These are phyloP conservation scores for Stemphylium vesicarium DNA, from an alignment of 2,329 filamentous ascomycete genomes.

Conservation along the genomic window DNA sequence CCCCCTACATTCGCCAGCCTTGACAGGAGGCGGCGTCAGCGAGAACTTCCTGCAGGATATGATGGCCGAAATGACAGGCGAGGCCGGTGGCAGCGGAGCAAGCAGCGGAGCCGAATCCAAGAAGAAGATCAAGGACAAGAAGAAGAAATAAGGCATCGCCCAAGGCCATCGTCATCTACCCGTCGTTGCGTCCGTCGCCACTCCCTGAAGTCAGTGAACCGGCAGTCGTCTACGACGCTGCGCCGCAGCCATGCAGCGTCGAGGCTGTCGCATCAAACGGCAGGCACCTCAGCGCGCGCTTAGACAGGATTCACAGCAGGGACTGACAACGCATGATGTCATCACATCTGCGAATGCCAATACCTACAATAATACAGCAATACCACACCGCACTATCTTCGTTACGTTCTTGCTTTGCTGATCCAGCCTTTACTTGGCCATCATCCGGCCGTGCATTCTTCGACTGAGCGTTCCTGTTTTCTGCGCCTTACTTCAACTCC, in stretches of 20 bases:
- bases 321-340: background rate
- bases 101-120: conserved; percentile 34
- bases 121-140: conserved; percentile 48
- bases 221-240: background rate
- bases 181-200: background rate
- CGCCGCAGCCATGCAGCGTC: conserved; percentile 1
- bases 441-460: background rate
- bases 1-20: conserved; percentile 84
- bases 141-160: conserved; percentile 42
- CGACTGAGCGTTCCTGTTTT: background rate
- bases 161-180: background rate
- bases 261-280: background rate
- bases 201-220: background rate
- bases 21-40: conserved; percentile 90
- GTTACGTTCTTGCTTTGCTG: background rate
- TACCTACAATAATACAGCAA: background rate
- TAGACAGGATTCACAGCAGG: background rate
- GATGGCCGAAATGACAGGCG: conserved; percentile 85
- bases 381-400: background rate
- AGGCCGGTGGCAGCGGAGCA: conserved; percentile 32
- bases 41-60: conserved; percentile 97
- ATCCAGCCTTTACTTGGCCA: background rate
- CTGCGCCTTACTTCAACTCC: background rate
- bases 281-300: conserved; percentile 1
- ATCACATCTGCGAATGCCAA: background rate